These are phyloP conservation scores for Carex myosuroides DNA, from an alignment of 176 grass and related monocot genomes.

Conservation along the genomic window DNA sequence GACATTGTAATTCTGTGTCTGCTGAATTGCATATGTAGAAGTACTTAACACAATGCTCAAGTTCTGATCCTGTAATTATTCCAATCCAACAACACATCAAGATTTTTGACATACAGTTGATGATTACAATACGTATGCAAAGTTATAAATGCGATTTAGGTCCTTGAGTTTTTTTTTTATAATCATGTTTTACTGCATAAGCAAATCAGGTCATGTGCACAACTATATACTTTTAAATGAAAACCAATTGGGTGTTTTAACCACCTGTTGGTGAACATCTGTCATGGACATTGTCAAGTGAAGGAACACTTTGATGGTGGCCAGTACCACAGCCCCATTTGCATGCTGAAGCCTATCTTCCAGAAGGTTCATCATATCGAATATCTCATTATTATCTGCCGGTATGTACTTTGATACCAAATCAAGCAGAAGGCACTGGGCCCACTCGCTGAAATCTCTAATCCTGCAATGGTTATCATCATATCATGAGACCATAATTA, in stretches of 20 bases:
- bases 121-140: not conserved
- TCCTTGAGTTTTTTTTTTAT: not conserved
- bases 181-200: not conserved
- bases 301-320: slow-evolving; percentile 97
- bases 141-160: not conserved
- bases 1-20: not conserved
- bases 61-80: not conserved
- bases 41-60: not conserved
- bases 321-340: slow-evolving; percentile 99
- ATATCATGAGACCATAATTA: not conserved
- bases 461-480: slow-evolving; percentile 43
- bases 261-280: slow-evolving; percentile 99
- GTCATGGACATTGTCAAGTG: slow-evolving; percentile 99
- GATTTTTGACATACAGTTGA: not conserved
- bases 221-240: not conserved
- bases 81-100: not conserved
- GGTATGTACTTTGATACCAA: slow-evolving; percentile 88
- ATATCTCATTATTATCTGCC: slow-evolving; percentile 82
- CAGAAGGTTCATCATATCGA: slow-evolving; percentile 97
- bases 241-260: slow-evolving; percentile 3
- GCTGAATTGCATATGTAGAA: not conserved
- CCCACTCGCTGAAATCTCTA: slow-evolving; percentile 97
- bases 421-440: slow-evolving; percentile 85
- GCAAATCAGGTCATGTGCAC: not conserved
- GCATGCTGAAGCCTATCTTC: slow-evolving; percentile 99